Conservation (phyloP, 805 yeast species). For the Debaryomyces maramus region DNA sequence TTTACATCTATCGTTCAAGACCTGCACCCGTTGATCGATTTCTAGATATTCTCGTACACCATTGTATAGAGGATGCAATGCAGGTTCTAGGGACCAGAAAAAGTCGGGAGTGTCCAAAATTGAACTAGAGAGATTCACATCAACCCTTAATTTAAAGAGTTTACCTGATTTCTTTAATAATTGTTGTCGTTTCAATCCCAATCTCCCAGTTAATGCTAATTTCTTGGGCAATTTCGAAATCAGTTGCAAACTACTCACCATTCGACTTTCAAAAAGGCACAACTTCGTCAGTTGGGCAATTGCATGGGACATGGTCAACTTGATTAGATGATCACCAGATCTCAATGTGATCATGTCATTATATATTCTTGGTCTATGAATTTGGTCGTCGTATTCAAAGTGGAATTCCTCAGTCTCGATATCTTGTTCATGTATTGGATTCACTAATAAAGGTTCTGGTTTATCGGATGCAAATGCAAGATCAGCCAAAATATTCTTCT, state of each 20-base stretch:
- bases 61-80: constrained; percentile 84
- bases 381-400: constrained; percentile 64
- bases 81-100: constrained; percentile 95
- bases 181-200: constrained; percentile 84
- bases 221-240: constrained; percentile 89
- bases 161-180: constrained; percentile 86
- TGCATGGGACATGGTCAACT: constrained; percentile 91
- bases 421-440: constrained; percentile 82
- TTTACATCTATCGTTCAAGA: constrained; percentile 88
- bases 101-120: constrained; percentile 94
- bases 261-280: constrained; percentile 86
- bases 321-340: constrained; percentile 89
- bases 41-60: constrained; percentile 92
- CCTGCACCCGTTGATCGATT: constrained; percentile 92
- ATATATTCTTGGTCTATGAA: constrained; percentile 72
- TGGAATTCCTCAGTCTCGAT: constrained; percentile 90
- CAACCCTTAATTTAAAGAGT: constrained; percentile 85
- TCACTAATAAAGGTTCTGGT: constrained; percentile 52
- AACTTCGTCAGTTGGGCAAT: constrained; percentile 94
- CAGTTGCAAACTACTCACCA: constrained; percentile 78
- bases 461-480: constrained; percentile 63
- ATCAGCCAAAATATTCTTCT: constrained; percentile 90
- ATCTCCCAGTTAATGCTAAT: constrained; percentile 82
- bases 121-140: constrained; percentile 86
- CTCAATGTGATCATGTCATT: constrained; percentile 92